Base-by-base conservation (phyloP, 2,329 filamentous ascomycete genomes). In the Annulohypoxylon truncatum region DNA sequence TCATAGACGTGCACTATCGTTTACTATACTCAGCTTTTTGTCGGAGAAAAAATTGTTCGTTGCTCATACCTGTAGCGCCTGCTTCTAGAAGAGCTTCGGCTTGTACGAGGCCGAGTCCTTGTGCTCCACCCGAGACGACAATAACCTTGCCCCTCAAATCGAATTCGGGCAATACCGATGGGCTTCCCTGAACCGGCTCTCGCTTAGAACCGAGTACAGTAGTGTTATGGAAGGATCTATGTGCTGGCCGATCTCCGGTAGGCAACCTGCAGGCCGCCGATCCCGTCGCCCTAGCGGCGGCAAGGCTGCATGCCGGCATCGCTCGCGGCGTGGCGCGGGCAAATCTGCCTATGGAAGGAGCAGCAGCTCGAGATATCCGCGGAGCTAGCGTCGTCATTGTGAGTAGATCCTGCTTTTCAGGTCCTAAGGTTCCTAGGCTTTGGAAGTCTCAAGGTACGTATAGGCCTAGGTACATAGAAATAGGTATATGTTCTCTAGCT, bases 31-130 rank as follows among this genome's bases (percentile, higher is more conserved):
- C 10, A 52, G 48, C 42, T 55, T 44, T 12, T 31, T 61, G 5
- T 33, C 15, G 2, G 29, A 13, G 2, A 2, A 38, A 22, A n/a
- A 18, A 18, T n/a, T 10, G 35, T 20, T 46, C 13, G 6, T 4
- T 46, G 0, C 1, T 48, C 70, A 26, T 74, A 88, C 85, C 88
- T 64, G 78, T 91, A 31, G 92, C 93, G 33, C 93, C 92, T 8
- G 92, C 92, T 77, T 96, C 92, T 38, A 95, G 81, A 48, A 96
- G 82, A 5, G 92, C 93, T 75, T 95, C 91, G 42, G 90, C 87
- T 77, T 95, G 91, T 20, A 91, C 90, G 40, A 96, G 82, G 40
- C 93, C 93, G 8, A 96, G 83, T 2, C 93, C 93, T 65, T 92
- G 87, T 6, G 89, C 93, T 61, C 87, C 92, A 50, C 93, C 92